A percentile compares a stretch with the other conserved stretches of the same genome.
Evolutionary conservation across 768 basidiomycete genomes (phyloP).

Genomic region (Calvatia gigantea): DNA sequence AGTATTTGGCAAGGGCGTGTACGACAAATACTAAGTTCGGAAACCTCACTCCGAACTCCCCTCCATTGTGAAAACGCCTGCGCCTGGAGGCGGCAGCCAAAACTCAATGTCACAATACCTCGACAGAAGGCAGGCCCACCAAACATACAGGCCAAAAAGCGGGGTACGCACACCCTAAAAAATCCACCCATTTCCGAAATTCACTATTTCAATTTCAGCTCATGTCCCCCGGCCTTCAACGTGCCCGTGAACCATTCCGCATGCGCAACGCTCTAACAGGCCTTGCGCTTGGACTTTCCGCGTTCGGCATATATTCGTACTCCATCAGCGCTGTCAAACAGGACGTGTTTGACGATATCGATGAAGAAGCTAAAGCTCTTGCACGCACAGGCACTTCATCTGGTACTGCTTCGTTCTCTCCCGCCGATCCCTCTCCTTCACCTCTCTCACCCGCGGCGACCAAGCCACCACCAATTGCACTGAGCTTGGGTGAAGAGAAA

Average conservation of each 20-base stretch:
- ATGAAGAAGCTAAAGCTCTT: slow-evolving; percentile 70
- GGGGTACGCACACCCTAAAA: slow-evolving; percentile 32
- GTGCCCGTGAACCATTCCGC: slow-evolving; percentile 84
- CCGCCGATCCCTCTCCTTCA: not conserved
- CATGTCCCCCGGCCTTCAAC: slow-evolving; percentile 84
- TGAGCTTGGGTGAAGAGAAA: not conserved
- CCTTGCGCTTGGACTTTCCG: slow-evolving; percentile 64
- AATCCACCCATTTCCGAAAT: not conserved
- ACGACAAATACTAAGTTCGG: too few relatives aligned
- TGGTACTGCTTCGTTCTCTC: slow-evolving; percentile 3
- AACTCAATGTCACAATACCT: slow-evolving; percentile 37
- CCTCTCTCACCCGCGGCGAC: not conserved
- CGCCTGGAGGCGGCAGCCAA: not conserved
- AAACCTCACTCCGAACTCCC: too few relatives aligned
- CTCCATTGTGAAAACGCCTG: too few relatives aligned
- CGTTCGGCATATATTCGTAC: slow-evolving; percentile 83
- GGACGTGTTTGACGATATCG: slow-evolving; percentile 86
- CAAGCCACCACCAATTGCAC: slow-evolving; percentile 1
- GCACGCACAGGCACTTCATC: slow-evolving; percentile 9
- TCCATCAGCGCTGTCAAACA: slow-evolving; percentile 94
- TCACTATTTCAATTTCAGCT: slow-evolving; percentile 35
- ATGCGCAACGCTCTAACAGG: slow-evolving; percentile 80
- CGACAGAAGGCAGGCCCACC: slow-evolving; percentile 36
- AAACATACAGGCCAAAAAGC: slow-evolving; percentile 49
- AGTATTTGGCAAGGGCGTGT: too few relatives aligned